Percentiles rank a stretch among this genome's conserved stretches.
Conservation (phyloP, 495 filamentous ascomycete species). For the Xylaria castorea region DNA sequence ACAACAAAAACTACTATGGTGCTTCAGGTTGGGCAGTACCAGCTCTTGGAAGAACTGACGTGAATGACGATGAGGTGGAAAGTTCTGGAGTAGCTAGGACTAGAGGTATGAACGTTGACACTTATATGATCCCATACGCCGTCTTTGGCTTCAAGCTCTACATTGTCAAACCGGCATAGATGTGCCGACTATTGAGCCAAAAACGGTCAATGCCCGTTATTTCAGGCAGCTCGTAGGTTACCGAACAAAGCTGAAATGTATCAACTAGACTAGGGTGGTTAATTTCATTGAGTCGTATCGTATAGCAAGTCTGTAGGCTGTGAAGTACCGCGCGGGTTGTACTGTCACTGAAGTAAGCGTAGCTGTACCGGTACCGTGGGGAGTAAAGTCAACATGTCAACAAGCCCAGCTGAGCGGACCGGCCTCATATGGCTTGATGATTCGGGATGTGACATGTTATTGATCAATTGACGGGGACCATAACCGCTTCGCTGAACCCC, state of each 20-base stretch:
- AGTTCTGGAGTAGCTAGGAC: neutral
- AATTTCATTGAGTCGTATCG: conserved; percentile 8
- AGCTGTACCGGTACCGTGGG: neutral
- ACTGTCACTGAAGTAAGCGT: neutral
- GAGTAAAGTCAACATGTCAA: neutral
- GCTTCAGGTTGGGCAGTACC: conserved; percentile 42
- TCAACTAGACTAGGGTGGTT: conserved; percentile 7
- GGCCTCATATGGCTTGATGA: conserved; percentile 1
- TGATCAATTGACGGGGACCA: neutral
- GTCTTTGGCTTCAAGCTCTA: neutral
- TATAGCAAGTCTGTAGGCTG: neutral
- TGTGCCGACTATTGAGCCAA: neutral
- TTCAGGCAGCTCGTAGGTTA: neutral
- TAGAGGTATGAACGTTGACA: neutral
- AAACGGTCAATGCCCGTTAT: neutral
- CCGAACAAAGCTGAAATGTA: conserved; percentile 21
- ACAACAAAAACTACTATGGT: conserved; percentile 14
- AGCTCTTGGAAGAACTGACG: conserved; percentile 8
- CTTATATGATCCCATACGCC: conserved; percentile 1
- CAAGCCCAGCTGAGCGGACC: neutral
- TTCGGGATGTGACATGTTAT: neutral
- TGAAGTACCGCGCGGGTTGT: neutral
- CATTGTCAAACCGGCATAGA: neutral
- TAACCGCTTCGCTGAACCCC: neutral
- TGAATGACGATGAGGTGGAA: neutral